Evolutionary conservation across 352 stramenopile species (phyloP).

Genomic region (Phytophthora brassicae): DNA sequence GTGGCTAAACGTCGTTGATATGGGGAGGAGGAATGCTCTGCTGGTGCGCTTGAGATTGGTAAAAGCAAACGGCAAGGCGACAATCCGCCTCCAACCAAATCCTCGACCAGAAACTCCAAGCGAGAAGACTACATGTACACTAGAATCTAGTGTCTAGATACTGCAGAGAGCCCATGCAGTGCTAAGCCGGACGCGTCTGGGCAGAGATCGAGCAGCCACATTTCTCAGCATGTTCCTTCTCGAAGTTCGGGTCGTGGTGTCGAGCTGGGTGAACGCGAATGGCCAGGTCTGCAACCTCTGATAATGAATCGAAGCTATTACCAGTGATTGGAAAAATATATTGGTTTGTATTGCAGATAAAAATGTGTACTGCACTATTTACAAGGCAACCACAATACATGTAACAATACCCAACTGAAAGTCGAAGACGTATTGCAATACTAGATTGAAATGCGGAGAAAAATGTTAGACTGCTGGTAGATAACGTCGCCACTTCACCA

Average conservation of each 20-base stretch:
- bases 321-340: too few species aligned
- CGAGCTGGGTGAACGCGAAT: not conserved
- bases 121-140: too few species aligned
- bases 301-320: too few species aligned
- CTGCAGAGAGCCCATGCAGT: conserved; percentile 20
- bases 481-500: too few species aligned
- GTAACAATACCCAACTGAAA: too few species aligned
- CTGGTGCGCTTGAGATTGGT: conserved; percentile 12
- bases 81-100: conserved; percentile 21
- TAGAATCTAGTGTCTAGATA: too few species aligned
- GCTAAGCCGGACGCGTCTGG: conserved; percentile 10
- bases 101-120: conserved; percentile 10
- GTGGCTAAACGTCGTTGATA: conserved; percentile 17
- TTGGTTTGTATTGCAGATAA: too few species aligned
- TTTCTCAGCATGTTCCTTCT: conserved; percentile 26
- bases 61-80: not conserved
- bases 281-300: not conserved
- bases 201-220: conserved; percentile 19
- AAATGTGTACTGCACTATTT: too few species aligned
- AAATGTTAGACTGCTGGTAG: too few species aligned
- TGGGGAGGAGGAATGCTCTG: not conserved
- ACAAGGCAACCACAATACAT: too few species aligned
- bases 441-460: too few species aligned
- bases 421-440: too few species aligned
- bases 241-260: conserved; percentile 13